These are phyloP conservation scores for Xylaria sp. DNA, from an alignment of 2,329 filamentous ascomycete species.

Conservation along the genomic window DNA sequence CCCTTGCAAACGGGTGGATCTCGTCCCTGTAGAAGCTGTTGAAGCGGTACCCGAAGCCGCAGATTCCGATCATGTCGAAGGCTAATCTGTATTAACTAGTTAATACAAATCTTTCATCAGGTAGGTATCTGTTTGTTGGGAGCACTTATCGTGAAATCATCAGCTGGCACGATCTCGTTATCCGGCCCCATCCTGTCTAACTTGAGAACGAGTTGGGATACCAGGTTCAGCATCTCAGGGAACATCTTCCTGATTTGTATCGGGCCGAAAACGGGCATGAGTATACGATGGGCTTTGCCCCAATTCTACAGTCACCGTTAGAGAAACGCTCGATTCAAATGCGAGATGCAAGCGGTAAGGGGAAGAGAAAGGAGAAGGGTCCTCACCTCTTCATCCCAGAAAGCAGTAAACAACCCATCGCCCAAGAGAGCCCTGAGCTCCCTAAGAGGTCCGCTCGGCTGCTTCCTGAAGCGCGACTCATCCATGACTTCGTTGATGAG, in stretches of 20 bases:
- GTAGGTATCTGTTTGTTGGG: background rate
- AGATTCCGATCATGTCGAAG: slow-evolving; percentile 34
- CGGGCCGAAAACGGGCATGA: slow-evolving; percentile 36
- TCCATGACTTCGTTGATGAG: slow-evolving; percentile 34
- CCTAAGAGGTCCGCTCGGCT: slow-evolving; percentile 20
- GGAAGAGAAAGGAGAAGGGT: background rate
- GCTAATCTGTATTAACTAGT: slow-evolving; percentile 31
- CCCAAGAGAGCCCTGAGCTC: slow-evolving; percentile 33
- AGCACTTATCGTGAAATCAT: slow-evolving; percentile 36
- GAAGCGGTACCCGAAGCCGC: slow-evolving; percentile 34
- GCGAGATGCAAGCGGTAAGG: background rate
- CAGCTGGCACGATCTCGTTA: slow-evolving; percentile 27
- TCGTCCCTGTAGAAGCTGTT: slow-evolving; percentile 36
- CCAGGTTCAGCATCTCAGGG: slow-evolving; percentile 32
- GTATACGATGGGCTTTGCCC: slow-evolving; percentile 32
- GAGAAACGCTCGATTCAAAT: background rate
- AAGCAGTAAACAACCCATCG: slow-evolving; percentile 35
- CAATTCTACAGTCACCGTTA: slow-evolving; percentile 32
- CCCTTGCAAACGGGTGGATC: slow-evolving; percentile 33
- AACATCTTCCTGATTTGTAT: slow-evolving; percentile 35
- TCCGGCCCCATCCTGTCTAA: slow-evolving; percentile 31
- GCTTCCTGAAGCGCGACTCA: slow-evolving; percentile 30
- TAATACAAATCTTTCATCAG: slow-evolving; percentile 9
- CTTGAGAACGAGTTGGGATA: slow-evolving; percentile 34
- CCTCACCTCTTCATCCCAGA: slow-evolving; percentile 28